phyloP scores from a whole-genome alignment of 768 basidiomycete genomes.

The Trametes sanguinea region DNA sequence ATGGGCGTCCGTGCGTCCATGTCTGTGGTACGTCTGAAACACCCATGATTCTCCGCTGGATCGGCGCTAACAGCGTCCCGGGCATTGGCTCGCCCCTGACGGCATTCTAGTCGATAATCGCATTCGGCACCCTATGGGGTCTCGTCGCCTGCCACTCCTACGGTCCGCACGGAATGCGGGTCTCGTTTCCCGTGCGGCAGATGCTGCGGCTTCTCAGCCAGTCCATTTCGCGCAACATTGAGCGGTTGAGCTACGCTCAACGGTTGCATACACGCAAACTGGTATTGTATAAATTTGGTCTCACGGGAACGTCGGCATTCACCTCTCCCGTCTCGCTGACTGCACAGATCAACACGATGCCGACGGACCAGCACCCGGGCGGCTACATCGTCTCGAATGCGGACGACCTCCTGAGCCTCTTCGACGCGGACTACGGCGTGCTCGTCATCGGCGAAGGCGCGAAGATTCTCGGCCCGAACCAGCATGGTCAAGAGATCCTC shows the following conservation, averaged over 20 bases:
- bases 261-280: constrained; percentile 75
- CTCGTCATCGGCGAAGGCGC: constrained; percentile 71
- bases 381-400: constrained; percentile 82
- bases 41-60: neutral
- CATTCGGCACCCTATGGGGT: constrained; percentile 81
- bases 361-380: constrained; percentile 65
- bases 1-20: constrained; percentile 85
- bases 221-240: constrained; percentile 77
- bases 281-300: constrained; percentile 40
- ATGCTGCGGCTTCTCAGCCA: constrained; percentile 80
- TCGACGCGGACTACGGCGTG: constrained; percentile 78
- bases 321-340: neutral
- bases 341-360: constrained; percentile 66
- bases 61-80: neutral
- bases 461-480: constrained; percentile 68
- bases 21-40: constrained; percentile 64
- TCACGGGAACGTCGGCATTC: neutral
- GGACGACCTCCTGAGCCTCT: constrained; percentile 73
- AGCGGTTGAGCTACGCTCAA: constrained; percentile 75
- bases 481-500: constrained; percentile 75
- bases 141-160: constrained; percentile 79
- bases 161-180: constrained; percentile 76
- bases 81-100: neutral
- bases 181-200: constrained; percentile 82
- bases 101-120: constrained; percentile 65